Evolutionary conservation across 805 yeast species (phyloP), one percentile per base, ranked within the genome.

Genomic region (Candida arabinofermentans): DNA sequence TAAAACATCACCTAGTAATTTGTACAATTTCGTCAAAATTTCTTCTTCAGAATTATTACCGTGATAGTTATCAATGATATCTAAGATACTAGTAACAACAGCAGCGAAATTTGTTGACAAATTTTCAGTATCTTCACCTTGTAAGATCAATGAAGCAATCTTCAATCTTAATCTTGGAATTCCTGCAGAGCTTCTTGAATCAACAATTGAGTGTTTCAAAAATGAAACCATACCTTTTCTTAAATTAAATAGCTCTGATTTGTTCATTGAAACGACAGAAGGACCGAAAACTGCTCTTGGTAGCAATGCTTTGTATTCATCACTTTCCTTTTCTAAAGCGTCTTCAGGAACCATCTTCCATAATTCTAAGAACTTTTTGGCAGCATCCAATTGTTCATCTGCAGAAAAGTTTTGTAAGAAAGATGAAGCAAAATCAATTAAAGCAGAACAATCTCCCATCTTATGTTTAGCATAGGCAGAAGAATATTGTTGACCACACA

Each of bases 401-500:
- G 89, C 80, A 26, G 73, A 55, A 59, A 91, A 89, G 24, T 75
- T 74, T 46, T 80, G 77, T 62, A 87, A 58, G 58, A 89, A 84
- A 0, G 86, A 69, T 13, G 79, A 70, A 1, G 83, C 71, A 59
- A 91, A 91, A 50, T 86, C 96, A 42, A 81, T 66, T 30, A 86
- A 63, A 1, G 83, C 70, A 47, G 75, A 74, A 31, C 87, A 77
- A 41, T 88, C 96, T 30, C 78, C 75, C 37, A 70, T 59, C 57
- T 80, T 84, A 55, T 77, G 77, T 50, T 75, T 79, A 14, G 65
- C 55, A 35, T 72, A 63, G 14, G 79, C 69, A 24, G 69, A 68
- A 8, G 81, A 76, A 55, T 78, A 86, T 58, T 88, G 95, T 57
- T 79, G 86, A 40, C 95, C 91, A 55, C 91, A 75, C 52, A 93